phyloP scores from a whole-genome alignment of 2,329 filamentous ascomycete species.

The Pleomassaria siparia region DNA sequence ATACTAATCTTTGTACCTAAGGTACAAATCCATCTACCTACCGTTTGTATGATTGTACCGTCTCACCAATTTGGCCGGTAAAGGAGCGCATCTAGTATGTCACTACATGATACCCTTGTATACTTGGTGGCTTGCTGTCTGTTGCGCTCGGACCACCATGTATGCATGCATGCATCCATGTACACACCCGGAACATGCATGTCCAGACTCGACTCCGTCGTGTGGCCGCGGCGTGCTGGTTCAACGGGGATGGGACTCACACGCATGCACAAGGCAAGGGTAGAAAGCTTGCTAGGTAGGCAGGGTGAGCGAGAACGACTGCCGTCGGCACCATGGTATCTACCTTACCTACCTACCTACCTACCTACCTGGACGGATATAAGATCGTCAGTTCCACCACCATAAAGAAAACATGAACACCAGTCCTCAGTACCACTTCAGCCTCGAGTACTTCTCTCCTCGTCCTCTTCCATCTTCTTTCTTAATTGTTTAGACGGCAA shows the following conservation, averaged over 20 bases:
- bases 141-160: constrained; percentile 2
- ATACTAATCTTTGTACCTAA: too few species aligned
- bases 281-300: too few species aligned
- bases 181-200: too few species aligned
- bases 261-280: too few species aligned
- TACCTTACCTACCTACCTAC: too few species aligned
- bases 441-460: constrained; percentile 13
- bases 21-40: constrained; percentile 32
- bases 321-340: constrained; percentile 9
- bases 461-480: neutral
- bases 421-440: constrained; percentile 15
- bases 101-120: too few species aligned
- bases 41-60: too few species aligned
- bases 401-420: neutral
- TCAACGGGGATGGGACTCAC: constrained; percentile 28
- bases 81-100: too few species aligned
- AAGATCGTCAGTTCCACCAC: constrained; percentile 27
- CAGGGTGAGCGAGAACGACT: constrained; percentile 6
- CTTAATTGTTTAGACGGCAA: neutral
- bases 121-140: constrained; percentile 30
- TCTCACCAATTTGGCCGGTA: constrained; percentile 36
- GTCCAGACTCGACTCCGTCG: constrained; percentile 27
- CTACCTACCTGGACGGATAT: constrained; percentile 27
- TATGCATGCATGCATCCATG: constrained; percentile 30
- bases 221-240: constrained; percentile 18